These are phyloP conservation scores for Xanthoconium purpureum DNA, from an alignment of 768 basidiomycete genomes.

Conservation along the genomic window DNA sequence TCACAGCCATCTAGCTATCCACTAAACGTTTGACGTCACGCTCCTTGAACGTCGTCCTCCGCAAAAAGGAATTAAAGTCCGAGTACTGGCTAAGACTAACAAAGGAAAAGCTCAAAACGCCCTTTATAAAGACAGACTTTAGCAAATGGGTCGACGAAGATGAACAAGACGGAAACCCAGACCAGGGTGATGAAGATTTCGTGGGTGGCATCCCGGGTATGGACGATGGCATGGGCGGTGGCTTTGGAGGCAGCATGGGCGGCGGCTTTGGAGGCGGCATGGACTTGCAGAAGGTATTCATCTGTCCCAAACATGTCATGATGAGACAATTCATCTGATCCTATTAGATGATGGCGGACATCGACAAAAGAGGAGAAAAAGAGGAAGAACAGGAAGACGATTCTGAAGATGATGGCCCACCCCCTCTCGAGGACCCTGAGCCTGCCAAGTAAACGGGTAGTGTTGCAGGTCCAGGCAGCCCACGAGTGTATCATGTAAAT, in stretches of 20 bases:
- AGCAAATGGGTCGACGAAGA: constrained; percentile 96
- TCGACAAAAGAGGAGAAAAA: not conserved
- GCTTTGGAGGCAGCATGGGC: constrained; percentile 31
- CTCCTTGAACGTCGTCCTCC: constrained; percentile 61
- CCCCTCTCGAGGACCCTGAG: constrained; percentile 74
- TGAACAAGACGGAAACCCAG: constrained; percentile 72
- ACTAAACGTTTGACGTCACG: constrained; percentile 64
- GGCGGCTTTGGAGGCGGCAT: not conserved
- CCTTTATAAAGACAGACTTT: constrained; percentile 94
- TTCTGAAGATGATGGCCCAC: constrained; percentile 62
- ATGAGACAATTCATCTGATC: constrained; percentile 6
- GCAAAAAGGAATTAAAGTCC: constrained; percentile 70
- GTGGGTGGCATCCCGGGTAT: constrained; percentile 39
- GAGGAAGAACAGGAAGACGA: constrained; percentile 26
- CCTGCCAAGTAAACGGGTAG: constrained; percentile 14
- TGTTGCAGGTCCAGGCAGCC: not conserved
- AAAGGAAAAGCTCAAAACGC: constrained; percentile 77
- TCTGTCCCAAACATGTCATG: constrained; percentile 2
- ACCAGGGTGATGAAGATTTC: constrained; percentile 35
- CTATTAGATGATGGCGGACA: constrained; percentile 41
- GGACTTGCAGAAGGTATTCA: constrained; percentile 60
- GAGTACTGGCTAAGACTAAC: constrained; percentile 95
- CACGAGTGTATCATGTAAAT: constrained; percentile 17
- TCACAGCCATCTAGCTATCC: constrained; percentile 15
- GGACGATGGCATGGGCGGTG: constrained; percentile 17